phyloP scores from a whole-genome alignment of 192 early-diverging fungal genomes.

The Backusella sp. region DNA sequence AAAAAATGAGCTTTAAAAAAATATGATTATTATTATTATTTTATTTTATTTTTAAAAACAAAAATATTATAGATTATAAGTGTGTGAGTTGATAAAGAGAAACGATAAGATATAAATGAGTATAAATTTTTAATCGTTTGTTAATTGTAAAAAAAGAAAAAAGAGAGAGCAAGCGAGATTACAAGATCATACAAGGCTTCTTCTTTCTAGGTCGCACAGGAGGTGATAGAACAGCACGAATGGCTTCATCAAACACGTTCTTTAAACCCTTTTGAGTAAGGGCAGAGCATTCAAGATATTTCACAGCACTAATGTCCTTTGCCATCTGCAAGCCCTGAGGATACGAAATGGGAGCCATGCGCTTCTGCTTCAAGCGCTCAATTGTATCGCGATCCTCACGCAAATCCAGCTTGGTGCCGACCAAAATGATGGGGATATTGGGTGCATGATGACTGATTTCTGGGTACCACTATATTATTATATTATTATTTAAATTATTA shows the following conservation, averaged over 20 bases:
- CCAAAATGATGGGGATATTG: constrained; percentile 80
- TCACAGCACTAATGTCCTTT: constrained; percentile 76
- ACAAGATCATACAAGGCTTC: constrained; percentile 66
- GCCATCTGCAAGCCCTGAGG: constrained; percentile 72
- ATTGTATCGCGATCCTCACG: constrained; percentile 81
- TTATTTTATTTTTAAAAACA: neutral
- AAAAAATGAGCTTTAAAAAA: neutral
- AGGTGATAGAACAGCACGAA: constrained; percentile 77
- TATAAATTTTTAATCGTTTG: neutral
- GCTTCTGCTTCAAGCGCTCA: constrained; percentile 72
- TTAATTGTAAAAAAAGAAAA: neutral
- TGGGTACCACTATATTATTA: constrained; percentile 83
- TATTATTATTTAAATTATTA: constrained; percentile 80
- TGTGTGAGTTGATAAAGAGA: neutral
- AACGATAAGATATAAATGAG: neutral
- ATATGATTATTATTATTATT: neutral
- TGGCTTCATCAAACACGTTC: constrained; percentile 93
- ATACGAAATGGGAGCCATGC: constrained; percentile 79
- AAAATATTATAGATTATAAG: neutral
- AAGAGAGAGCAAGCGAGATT: constrained; percentile 11
- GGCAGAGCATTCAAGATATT: constrained; percentile 90
- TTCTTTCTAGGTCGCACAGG: constrained; percentile 48
- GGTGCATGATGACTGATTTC: constrained; percentile 89
- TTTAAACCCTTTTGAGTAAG: constrained; percentile 91
- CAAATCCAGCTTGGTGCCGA: constrained; percentile 91